A percentile compares a stretch with the other conserved stretches of the same genome.
These are phyloP conservation scores for Xylariaceae sp. DNA, from an alignment of 2,329 filamentous ascomycete genomes.

Conservation along the genomic window DNA sequence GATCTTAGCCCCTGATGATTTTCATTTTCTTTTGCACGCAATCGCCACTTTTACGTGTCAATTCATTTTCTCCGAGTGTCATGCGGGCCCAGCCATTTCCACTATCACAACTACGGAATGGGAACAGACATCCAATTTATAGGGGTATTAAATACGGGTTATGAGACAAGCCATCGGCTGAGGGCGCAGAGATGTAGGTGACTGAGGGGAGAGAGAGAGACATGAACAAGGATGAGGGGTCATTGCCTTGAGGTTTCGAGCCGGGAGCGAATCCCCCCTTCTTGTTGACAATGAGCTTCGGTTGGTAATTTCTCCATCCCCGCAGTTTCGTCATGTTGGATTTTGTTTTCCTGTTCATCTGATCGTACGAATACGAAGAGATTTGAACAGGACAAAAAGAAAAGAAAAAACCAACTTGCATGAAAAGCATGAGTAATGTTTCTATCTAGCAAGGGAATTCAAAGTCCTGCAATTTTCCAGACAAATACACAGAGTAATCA, in stretches of 20 bases:
- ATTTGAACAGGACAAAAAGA: neutral
- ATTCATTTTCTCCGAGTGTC: too few species aligned
- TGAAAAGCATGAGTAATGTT: neutral
- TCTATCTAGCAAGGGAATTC: neutral
- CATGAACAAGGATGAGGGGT: neutral
- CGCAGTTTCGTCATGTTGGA: neutral
- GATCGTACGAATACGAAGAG: neutral
- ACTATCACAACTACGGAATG: too few species aligned
- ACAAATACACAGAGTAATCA: too few species aligned
- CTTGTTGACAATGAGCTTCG: neutral
- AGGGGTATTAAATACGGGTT: too few species aligned
- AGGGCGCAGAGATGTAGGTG: too few species aligned
- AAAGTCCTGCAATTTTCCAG: neutral
- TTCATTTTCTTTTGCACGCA: too few species aligned
- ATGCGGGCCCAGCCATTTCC: too few species aligned
- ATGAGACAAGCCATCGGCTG: too few species aligned
- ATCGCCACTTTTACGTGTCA: too few species aligned
- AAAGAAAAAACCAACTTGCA: neutral
- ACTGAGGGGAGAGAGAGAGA: too few species aligned
- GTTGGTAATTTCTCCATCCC: neutral
- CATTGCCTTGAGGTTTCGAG: neutral
- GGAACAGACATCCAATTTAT: too few species aligned
- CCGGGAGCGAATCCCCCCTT: neutral
- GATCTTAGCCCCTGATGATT: too few species aligned
- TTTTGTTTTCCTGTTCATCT: neutral